Evolutionary conservation across 371 early-diverging fungal species (phyloP).

Genomic region (Syncephalis fuscata): DNA sequence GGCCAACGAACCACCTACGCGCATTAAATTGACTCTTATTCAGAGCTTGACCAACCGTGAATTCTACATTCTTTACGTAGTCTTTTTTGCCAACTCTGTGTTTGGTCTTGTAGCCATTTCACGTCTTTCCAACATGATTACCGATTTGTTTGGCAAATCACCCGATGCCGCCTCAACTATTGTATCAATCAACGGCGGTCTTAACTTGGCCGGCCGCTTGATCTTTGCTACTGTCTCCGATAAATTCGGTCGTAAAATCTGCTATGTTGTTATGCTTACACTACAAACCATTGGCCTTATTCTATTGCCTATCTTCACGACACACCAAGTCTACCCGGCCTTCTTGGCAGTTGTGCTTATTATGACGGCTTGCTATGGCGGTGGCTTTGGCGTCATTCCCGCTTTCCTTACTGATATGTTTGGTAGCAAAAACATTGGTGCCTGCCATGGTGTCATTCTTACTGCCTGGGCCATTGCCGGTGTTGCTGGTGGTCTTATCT

Average conservation of each 20-base stretch:
- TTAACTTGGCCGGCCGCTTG: conserved; percentile 42
- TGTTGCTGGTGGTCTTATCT: conserved; percentile 37
- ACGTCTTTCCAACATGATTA: conserved; percentile 34
- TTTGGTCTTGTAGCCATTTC: conserved; percentile 40
- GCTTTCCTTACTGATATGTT: conserved; percentile 51
- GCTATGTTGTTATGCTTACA: conserved; percentile 28
- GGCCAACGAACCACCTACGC: conserved; percentile 10
- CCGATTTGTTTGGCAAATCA: conserved; percentile 26
- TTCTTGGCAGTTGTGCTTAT: conserved; percentile 28
- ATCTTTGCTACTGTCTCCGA: conserved; percentile 34
- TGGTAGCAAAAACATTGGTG: conserved; percentile 43
- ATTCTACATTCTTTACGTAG: conserved; percentile 31
- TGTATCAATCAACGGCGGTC: conserved; percentile 36
- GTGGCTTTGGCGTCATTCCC: conserved; percentile 48
- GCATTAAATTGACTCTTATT: conserved; percentile 22
- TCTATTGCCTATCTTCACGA: conserved; percentile 24
- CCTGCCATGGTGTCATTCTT: conserved; percentile 30
- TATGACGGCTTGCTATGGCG: conserved; percentile 33
- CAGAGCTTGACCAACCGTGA: conserved; percentile 28
- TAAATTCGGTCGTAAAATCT: conserved; percentile 31
- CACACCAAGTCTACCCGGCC: conserved; percentile 23
- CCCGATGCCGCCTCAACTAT: conserved; percentile 28
- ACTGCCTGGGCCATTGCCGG: conserved; percentile 46
- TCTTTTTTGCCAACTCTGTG: conserved; percentile 32
- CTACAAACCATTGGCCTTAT: conserved; percentile 25